Percentiles rank a stretch among this genome's conserved stretches.
phyloP scores from a whole-genome alignment of 805 yeast genomes.

The Zygoascus biomembranicola region DNA sequence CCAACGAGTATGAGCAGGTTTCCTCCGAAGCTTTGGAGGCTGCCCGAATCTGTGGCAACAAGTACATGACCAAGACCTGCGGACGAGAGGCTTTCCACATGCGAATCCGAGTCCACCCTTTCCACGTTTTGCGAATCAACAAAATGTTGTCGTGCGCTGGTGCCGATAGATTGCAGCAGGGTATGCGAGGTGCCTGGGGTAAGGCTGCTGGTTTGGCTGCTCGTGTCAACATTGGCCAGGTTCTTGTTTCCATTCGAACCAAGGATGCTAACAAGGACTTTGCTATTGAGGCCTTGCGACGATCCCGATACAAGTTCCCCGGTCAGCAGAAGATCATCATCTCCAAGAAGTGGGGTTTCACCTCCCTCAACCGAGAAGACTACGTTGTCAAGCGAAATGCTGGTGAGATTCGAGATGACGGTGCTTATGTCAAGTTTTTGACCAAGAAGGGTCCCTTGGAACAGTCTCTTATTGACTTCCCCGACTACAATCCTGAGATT shows the following conservation, averaged over 20 bases:
- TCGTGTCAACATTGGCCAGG: constrained; percentile 97
- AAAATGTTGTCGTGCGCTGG: constrained; percentile 99
- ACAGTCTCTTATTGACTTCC: constrained; percentile 88
- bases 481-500: constrained; percentile 46
- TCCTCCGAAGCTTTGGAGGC: constrained; percentile 99
- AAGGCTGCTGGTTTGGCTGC: constrained; percentile 99
- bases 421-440: constrained; percentile 99
- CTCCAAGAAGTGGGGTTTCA: constrained; percentile 99
- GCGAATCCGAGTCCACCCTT: constrained; percentile 99
- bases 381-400: constrained; percentile 89
- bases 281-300: constrained; percentile 98
- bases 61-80: constrained; percentile 93
- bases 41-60: constrained; percentile 99
- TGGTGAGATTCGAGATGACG: constrained; percentile 99
- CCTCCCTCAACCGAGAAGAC: constrained; percentile 96
- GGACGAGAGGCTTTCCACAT: constrained; percentile 99
- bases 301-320: constrained; percentile 99
- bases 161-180: constrained; percentile 99
- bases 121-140: constrained; percentile 99
- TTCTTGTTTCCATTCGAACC: constrained; percentile 96
- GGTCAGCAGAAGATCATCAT: constrained; percentile 99
- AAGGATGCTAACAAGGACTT: constrained; percentile 96
- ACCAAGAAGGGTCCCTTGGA: constrained; percentile 93
- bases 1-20: constrained; percentile 98
- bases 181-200: constrained; percentile 99